Evolutionary conservation across 805 yeast genomes (phyloP), one percentile per base, ranked within the genome.

Genomic region (Candida nitratophila): DNA sequence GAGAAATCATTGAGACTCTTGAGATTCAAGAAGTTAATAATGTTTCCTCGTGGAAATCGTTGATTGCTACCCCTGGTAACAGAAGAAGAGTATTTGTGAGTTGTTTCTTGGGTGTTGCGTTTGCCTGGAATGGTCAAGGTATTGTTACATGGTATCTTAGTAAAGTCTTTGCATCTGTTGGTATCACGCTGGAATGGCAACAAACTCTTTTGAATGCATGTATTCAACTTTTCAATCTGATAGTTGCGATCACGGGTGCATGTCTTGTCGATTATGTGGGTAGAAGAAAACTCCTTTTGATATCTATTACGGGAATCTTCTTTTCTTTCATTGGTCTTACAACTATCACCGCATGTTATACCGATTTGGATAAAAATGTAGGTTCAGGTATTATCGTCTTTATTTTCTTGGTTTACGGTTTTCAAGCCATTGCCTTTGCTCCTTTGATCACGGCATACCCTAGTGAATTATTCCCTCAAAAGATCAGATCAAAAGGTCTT

Each of bases 161-260:
- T 44, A 50, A 15, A 69, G 81, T 77, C 16, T 65, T 77, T 50
- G 54, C 60, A 46, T 69, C 77, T 22, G 74, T 77, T 55, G 81
- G 83, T 46, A 72, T 77, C 52, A 73, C 74, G 39, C 65, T 64
- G n/a, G 60, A 66, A 22, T 59, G 59, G 40, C 58, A 61, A 44
- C 77, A 76, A 57, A 66, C 76, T 44, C 56, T 70, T 41, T 68
- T 76, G 55, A 76, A 77, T 55, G 80, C 76, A 44, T 70, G 72
- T 47, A 66, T 75, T 49, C 70, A 67, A 69, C 59, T 71, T 46
- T 74, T 65, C 57, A 73, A 74, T 62, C 68, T 69, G 44, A 57
- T 60, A 41, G 50, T 61, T 37, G 60, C 68, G 14, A 47, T 63
- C 30, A 46, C 57, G 7, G 60, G 64, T 44, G 60, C 65, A 26